Conservation (phyloP, 2,329 filamentous ascomycete genomes). For the Exophiala mesophila region DNA sequence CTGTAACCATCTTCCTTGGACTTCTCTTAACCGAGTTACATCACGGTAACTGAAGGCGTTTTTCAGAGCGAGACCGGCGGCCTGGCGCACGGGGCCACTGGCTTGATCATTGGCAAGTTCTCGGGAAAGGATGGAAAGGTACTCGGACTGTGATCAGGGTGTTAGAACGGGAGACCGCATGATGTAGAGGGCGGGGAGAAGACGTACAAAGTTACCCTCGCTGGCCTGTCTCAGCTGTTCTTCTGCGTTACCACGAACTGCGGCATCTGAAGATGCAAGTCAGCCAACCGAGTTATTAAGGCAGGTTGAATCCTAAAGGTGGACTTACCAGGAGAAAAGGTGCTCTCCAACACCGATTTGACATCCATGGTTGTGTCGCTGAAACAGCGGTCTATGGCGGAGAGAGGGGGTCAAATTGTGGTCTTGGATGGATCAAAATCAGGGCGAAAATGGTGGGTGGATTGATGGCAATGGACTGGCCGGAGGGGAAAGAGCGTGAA, state of each 20-base stretch:
- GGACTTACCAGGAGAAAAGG: slow-evolving; percentile 81
- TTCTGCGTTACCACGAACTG: slow-evolving; percentile 84
- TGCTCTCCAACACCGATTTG: slow-evolving; percentile 95
- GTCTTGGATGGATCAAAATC: slow-evolving; percentile 12
- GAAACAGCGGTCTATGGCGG: slow-evolving; percentile 20
- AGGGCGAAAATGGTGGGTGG: slow-evolving; percentile 11
- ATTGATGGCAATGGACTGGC: slow-evolving; percentile 3
- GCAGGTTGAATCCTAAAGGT: slow-evolving; percentile 7
- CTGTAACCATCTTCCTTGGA: slow-evolving; percentile 89
- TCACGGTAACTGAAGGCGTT: slow-evolving; percentile 97
- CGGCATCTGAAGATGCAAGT: slow-evolving; percentile 63
- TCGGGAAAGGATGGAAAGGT: slow-evolving; percentile 86
- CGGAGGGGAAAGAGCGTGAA: slow-evolving; percentile 3
- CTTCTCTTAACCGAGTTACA: slow-evolving; percentile 75
- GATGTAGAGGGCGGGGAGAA: slow-evolving; percentile 23
- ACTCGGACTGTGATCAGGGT: slow-evolving; percentile 64
- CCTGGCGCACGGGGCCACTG: slow-evolving; percentile 78
- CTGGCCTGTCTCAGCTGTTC: slow-evolving; percentile 89
- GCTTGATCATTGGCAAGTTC: slow-evolving; percentile 89
- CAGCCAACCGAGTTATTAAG: slow-evolving; percentile 30
- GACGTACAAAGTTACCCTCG: slow-evolving; percentile 87
- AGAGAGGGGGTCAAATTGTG: no score
- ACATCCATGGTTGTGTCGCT: slow-evolving; percentile 71
- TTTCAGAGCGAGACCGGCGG: slow-evolving; percentile 93
- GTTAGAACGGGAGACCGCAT: slow-evolving; percentile 5